These are phyloP conservation scores for Verbena officinalis DNA, from an alignment of 257 asterid genomes.

Conservation along the genomic window DNA sequence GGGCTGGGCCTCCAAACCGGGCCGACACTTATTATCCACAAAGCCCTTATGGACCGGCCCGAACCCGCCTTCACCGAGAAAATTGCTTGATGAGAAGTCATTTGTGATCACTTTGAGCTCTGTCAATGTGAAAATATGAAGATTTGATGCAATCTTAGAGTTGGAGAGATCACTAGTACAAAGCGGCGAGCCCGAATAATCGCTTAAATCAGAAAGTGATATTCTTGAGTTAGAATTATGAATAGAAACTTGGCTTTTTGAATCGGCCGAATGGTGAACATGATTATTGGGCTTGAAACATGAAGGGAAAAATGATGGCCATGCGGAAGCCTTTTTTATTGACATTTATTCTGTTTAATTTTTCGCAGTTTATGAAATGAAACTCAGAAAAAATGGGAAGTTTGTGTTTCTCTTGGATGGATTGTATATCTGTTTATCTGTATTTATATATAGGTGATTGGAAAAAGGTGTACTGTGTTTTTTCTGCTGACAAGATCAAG, in stretches of 20 bases:
- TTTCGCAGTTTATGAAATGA: not conserved
- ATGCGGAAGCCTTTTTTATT: slow-evolving; percentile 18
- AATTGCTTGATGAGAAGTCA: slow-evolving; percentile 52
- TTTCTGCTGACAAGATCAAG: no score
- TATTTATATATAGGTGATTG: no score
- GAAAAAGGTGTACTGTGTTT: no score
- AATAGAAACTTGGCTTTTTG: slow-evolving; percentile 25
- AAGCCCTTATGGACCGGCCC: slow-evolving; percentile 95
- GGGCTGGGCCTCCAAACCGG: slow-evolving; percentile 73
- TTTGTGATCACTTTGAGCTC: slow-evolving; percentile 57
- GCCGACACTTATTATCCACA: slow-evolving; percentile 55
- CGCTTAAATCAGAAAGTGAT: slow-evolving; percentile 63
- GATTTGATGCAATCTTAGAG: slow-evolving; percentile 58
- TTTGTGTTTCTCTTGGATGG: not conserved
- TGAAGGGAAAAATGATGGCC: slow-evolving; percentile 31
- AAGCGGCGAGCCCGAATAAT: slow-evolving; percentile 55
- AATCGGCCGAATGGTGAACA: no score
- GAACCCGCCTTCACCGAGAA: slow-evolving; percentile 88
- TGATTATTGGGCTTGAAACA: slow-evolving; percentile 32
- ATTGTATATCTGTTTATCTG: not conserved
- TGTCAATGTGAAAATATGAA: slow-evolving; percentile 59
- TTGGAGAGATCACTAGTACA: slow-evolving; percentile 57
- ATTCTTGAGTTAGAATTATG: slow-evolving; percentile 45
- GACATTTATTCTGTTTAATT: not conserved
- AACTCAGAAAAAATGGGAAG: not conserved